phyloP scores from a whole-genome alignment of 495 filamentous ascomycete genomes.

The Daldinia grandis region DNA sequence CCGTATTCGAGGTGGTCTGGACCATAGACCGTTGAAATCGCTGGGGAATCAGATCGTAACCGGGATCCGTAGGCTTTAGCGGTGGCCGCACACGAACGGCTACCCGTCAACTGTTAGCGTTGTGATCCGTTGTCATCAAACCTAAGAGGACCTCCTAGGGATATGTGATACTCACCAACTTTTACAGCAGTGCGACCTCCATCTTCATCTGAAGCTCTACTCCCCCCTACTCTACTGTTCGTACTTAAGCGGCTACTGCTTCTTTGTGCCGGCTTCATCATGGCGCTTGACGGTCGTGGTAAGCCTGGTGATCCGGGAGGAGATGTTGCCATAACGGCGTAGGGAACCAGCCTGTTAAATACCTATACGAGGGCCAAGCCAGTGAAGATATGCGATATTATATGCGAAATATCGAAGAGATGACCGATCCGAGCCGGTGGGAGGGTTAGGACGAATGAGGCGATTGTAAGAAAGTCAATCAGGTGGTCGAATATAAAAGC shows the following conservation, averaged over 20 bases:
- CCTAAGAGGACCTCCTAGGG: not conserved
- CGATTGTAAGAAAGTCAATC: constrained; percentile 6
- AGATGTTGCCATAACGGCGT: constrained; percentile 62
- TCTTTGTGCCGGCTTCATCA: constrained; percentile 77
- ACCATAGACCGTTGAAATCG: constrained; percentile 95
- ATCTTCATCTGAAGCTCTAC: constrained; percentile 93
- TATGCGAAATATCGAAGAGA: not conserved
- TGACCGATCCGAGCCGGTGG: not conserved
- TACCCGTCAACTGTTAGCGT: constrained; percentile 51
- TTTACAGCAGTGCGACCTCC: constrained; percentile 89
- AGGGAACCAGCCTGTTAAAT: constrained; percentile 7
- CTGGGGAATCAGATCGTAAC: constrained; percentile 92
- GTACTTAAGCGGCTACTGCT: constrained; percentile 92
- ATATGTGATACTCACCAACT: constrained; percentile 80
- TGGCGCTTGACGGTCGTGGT: constrained; percentile 83
- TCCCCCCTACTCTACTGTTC: constrained; percentile 80
- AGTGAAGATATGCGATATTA: constrained; percentile 5
- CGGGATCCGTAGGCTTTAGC: constrained; percentile 82
- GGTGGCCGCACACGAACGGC: constrained; percentile 95
- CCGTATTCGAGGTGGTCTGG: constrained; percentile 84
- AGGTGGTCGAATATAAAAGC: constrained; percentile 17
- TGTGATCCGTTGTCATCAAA: constrained; percentile 11
- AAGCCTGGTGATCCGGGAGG: constrained; percentile 62
- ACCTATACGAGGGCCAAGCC: constrained; percentile 2
- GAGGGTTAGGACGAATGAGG: not conserved